A percentile compares a stretch with the other conserved stretches of the same genome.
phyloP scores from a whole-genome alignment of 371 early-diverging fungal genomes.

The Actinomortierella ambigua region DNA sequence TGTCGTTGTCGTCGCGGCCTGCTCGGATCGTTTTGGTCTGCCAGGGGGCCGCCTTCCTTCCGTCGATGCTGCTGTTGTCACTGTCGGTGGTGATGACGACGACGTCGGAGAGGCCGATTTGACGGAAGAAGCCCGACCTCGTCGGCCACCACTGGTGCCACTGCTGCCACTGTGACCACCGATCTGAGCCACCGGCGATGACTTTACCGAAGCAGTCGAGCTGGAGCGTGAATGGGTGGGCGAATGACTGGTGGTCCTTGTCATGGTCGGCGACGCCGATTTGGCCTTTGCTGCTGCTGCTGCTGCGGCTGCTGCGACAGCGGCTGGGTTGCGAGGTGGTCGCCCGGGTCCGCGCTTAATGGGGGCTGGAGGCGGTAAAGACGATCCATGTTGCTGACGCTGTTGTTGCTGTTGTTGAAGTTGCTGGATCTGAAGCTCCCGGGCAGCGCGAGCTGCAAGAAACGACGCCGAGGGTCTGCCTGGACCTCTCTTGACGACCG shows the following conservation, averaged over 20 bases:
- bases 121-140: slow-evolving; percentile 2
- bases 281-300: slow-evolving; percentile 19
- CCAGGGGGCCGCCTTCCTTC: slow-evolving; percentile 19
- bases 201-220: slow-evolving; percentile 3
- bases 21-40: slow-evolving; percentile 1
- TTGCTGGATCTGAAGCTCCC: not conserved
- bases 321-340: slow-evolving; percentile 29
- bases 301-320: not conserved
- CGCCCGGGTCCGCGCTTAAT: slow-evolving; percentile 43
- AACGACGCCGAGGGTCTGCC: slow-evolving; percentile 15
- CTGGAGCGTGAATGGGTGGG: not conserved
- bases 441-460: slow-evolving; percentile 2
- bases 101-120: slow-evolving; percentile 15
- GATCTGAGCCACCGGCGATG: not conserved
- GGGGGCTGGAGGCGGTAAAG: slow-evolving; percentile 23
- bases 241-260: not conserved
- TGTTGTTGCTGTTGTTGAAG: not conserved
- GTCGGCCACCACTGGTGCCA: no score
- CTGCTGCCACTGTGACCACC: no score
- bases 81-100: slow-evolving; percentile 7
- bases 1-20: slow-evolving; percentile 4
- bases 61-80: not conserved
- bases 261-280: slow-evolving; percentile 37
- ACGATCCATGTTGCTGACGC: slow-evolving; percentile 1
- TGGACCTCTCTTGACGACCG: slow-evolving; percentile 17